phyloP scores from a whole-genome alignment of 805 yeast species.

The Suhomyces tanzawaensis region DNA sequence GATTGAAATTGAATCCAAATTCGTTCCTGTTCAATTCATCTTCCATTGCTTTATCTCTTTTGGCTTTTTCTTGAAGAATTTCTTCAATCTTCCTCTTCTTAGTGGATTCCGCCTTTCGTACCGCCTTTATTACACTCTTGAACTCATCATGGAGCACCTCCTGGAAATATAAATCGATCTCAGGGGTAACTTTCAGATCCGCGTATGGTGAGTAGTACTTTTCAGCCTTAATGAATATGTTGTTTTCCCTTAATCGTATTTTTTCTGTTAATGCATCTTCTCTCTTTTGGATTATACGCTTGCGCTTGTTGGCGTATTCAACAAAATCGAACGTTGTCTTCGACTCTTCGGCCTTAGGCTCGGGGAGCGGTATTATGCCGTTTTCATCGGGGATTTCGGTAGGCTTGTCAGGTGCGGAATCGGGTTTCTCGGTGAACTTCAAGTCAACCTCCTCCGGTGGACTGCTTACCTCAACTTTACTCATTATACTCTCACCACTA shows the following conservation, averaged over 20 bases:
- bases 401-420: not conserved
- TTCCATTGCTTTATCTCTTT: conserved; percentile 29
- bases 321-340: conserved; percentile 48
- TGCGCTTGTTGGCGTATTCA: conserved; percentile 52
- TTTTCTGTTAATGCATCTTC: conserved; percentile 20
- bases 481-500: not conserved
- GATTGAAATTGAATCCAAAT: conserved; percentile 29
- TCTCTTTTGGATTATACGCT: conserved; percentile 31
- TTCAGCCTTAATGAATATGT: conserved; percentile 40
- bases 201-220: conserved; percentile 39
- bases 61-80: conserved; percentile 17
- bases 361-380: not conserved
- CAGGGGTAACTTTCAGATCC: conserved; percentile 17
- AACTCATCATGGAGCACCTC: conserved; percentile 26
- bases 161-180: conserved; percentile 21
- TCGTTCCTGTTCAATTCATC: conserved; percentile 26
- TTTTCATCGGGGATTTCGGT: not conserved
- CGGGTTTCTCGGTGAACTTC: not conserved
- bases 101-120: conserved; percentile 24
- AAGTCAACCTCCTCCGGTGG: not conserved
- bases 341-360: not conserved
- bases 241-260: conserved; percentile 21
- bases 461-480: not conserved
- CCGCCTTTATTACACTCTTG: conserved; percentile 29
- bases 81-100: conserved; percentile 13